Evolutionary conservation across 257 asterid species (phyloP).

Genomic region (Parsonsia alboflavescens): DNA sequence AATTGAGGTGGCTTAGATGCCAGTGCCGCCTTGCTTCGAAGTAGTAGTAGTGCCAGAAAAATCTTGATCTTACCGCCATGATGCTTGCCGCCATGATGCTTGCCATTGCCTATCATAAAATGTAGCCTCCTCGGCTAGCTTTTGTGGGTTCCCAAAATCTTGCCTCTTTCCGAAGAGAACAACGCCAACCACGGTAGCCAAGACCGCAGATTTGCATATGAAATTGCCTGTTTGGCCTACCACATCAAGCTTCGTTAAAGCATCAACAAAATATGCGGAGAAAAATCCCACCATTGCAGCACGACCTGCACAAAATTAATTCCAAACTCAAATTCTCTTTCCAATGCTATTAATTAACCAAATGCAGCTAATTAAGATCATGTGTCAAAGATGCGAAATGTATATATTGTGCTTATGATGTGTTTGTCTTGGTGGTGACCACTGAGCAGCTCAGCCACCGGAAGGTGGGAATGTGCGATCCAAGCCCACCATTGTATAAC

Average conservation of each 20-base stretch:
- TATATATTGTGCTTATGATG: background rate
- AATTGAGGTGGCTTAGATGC: background rate
- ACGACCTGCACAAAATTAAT: slow-evolving; percentile 37
- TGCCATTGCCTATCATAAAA: slow-evolving; percentile 65
- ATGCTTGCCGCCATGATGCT: slow-evolving; percentile 51
- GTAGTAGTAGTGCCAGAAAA: background rate
- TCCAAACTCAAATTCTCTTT: background rate
- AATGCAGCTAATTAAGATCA: too few relatives aligned
- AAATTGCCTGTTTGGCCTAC: slow-evolving; percentile 68
- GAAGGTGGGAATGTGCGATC: slow-evolving; percentile 61
- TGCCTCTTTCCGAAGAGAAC: slow-evolving; percentile 38
- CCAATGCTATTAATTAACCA: too few relatives aligned
- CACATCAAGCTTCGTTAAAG: slow-evolving; percentile 49
- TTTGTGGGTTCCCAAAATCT: slow-evolving; percentile 36
- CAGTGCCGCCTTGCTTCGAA: slow-evolving; percentile 6
- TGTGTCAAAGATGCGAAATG: background rate
- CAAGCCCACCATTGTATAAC: slow-evolving; percentile 76
- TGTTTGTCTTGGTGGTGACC: slow-evolving; percentile 22
- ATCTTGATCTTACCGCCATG: slow-evolving; percentile 38
- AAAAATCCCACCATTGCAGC: slow-evolving; percentile 79
- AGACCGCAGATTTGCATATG: slow-evolving; percentile 48
- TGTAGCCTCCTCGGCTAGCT: slow-evolving; percentile 57
- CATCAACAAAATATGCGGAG: slow-evolving; percentile 54
- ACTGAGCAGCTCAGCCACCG: slow-evolving; percentile 61
- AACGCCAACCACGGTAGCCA: slow-evolving; percentile 38